These are phyloP conservation scores for Pharus latifolius DNA, from an alignment of 176 grass and related monocot genomes.

Conservation along the genomic window DNA sequence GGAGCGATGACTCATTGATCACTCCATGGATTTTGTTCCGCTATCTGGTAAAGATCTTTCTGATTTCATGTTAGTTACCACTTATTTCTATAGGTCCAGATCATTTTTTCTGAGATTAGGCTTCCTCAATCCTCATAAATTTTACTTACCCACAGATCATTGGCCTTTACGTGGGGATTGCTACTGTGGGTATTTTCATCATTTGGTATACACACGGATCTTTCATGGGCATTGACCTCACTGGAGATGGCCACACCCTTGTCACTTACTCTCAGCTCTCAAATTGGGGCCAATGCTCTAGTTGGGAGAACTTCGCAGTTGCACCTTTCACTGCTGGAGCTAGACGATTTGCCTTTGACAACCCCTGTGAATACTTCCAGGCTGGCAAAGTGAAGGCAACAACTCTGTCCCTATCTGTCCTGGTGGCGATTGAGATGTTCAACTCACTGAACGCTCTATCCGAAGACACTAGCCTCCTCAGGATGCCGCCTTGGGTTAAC, in stretches of 20 bases:
- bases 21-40: conserved; percentile 95
- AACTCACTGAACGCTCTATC: conserved; percentile 92
- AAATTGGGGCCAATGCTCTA: conserved; percentile 85
- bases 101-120: not conserved
- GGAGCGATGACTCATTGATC: conserved; percentile 78
- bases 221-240: conserved; percentile 91
- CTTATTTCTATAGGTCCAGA: too few species aligned
- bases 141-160: conserved; percentile 31
- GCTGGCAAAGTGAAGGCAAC: conserved; percentile 91
- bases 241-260: conserved; percentile 79
- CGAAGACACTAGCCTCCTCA: conserved; percentile 79
- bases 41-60: conserved; percentile 53
- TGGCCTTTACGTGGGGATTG: conserved; percentile 71
- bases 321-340: conserved; percentile 72
- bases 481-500: conserved; percentile 95
- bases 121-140: not conserved
- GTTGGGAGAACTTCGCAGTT: conserved; percentile 63
- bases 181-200: conserved; percentile 84
- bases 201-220: conserved; percentile 96
- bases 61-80: not conserved
- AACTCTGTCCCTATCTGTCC: conserved; percentile 66
- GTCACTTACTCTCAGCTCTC: conserved; percentile 89
- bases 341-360: conserved; percentile 56
- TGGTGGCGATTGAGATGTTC: conserved; percentile 98
- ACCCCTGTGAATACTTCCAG: conserved; percentile 87